A percentile compares a stretch with the other conserved stretches of the same genome.
Conservation (phyloP, 2,329 filamentous ascomycete species). For the Blastomyces gilchristii region DNA sequence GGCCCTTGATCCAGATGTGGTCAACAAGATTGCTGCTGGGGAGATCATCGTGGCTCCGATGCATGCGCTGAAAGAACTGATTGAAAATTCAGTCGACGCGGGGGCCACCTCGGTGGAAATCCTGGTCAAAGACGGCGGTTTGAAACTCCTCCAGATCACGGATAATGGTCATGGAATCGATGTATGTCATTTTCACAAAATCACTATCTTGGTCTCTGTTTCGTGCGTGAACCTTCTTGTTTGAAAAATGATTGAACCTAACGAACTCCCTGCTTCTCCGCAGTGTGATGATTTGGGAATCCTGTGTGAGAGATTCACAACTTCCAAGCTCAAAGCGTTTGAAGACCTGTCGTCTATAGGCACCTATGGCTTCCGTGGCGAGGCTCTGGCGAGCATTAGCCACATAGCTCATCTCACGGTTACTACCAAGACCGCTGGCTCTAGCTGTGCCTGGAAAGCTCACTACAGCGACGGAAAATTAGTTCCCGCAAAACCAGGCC, state of each 20-base stretch:
- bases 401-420: slow-evolving; percentile 94
- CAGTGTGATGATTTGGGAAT: slow-evolving; percentile 86
- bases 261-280: slow-evolving; percentile 5
- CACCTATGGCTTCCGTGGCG: slow-evolving; percentile 96
- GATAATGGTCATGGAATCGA: slow-evolving; percentile 96
- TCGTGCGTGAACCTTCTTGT: slow-evolving; percentile 5
- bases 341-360: slow-evolving; percentile 83
- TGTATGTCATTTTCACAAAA: slow-evolving; percentile 41
- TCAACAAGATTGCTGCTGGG: slow-evolving; percentile 97
- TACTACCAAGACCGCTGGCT: slow-evolving; percentile 84
- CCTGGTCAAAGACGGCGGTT: slow-evolving; percentile 82
- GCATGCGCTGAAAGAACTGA: slow-evolving; percentile 88
- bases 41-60: slow-evolving; percentile 98
- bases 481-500: slow-evolving; percentile 74
- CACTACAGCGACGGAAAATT: slow-evolving; percentile 77
- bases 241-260: neutral
- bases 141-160: slow-evolving; percentile 92
- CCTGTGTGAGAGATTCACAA: slow-evolving; percentile 91
- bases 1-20: slow-evolving; percentile 81
- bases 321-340: slow-evolving; percentile 87
- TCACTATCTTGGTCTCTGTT: slow-evolving; percentile 19
- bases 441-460: slow-evolving; percentile 80
- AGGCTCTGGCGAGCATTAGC: slow-evolving; percentile 93
- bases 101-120: slow-evolving; percentile 86
- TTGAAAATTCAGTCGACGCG: slow-evolving; percentile 97